Evolutionary conservation across 768 basidiomycete species (phyloP).

Genomic region (Psilocybe subaeruginosa): DNA sequence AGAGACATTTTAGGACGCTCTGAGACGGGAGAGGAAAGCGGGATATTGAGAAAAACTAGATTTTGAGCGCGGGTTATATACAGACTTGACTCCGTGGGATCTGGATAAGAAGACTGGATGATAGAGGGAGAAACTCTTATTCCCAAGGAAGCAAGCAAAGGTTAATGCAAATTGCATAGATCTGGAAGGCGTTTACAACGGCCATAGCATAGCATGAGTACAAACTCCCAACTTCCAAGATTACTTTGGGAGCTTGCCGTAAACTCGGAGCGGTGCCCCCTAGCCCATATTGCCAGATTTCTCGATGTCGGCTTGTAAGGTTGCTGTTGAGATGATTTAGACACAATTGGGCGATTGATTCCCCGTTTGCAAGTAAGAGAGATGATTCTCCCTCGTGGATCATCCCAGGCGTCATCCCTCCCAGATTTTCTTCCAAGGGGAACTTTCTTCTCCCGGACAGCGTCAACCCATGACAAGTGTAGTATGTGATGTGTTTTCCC

Average conservation of each 20-base stretch:
- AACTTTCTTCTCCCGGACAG: background rate
- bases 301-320: background rate
- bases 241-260: constrained; percentile 3
- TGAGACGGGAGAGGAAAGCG: background rate
- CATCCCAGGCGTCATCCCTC: constrained; percentile 12
- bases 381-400: constrained; percentile 26
- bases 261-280: background rate
- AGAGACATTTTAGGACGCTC: constrained; percentile 42
- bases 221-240: constrained; percentile 5
- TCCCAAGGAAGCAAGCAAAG: constrained; percentile 6
- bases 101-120: constrained; percentile 5
- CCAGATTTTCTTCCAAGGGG: constrained; percentile 1
- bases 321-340: background rate
- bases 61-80: constrained; percentile 19
- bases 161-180: background rate
- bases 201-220: background rate
- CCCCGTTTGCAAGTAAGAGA: constrained; percentile 5
- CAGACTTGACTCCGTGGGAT: constrained; percentile 14
- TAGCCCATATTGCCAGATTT: background rate
- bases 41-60: background rate
- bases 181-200: constrained; percentile 6
- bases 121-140: constrained; percentile 7
- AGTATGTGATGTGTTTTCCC: background rate
- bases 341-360: constrained; percentile 8
- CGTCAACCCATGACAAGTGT: background rate